Evolutionary conservation across 2,329 filamentous ascomycete species (phyloP).

Genomic region (Bisporella sp.): DNA sequence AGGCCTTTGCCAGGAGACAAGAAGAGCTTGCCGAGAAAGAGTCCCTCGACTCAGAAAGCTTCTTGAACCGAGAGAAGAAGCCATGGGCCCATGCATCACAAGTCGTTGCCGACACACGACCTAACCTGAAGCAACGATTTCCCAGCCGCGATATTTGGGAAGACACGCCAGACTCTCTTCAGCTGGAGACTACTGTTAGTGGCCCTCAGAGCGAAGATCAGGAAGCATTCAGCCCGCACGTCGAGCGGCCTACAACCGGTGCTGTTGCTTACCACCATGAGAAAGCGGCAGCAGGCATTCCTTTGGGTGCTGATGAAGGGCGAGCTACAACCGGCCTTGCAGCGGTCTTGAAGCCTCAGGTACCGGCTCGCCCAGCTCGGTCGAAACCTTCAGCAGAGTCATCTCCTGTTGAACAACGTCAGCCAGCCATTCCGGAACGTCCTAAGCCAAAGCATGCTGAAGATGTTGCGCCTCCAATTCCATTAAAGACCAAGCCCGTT

Average conservation of each 20-base stretch:
- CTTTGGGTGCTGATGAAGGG: slow-evolving; percentile 15
- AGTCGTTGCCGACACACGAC: slow-evolving; percentile 45
- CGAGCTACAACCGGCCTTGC: slow-evolving; percentile 23
- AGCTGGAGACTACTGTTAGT: slow-evolving; percentile 68
- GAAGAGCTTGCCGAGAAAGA: slow-evolving; percentile 59
- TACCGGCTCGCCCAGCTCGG: slow-evolving; percentile 48
- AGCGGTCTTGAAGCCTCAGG: slow-evolving; percentile 49
- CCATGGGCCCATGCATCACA: slow-evolving; percentile 43
- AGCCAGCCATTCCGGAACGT: slow-evolving; percentile 23
- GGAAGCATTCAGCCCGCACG: slow-evolving; percentile 32
- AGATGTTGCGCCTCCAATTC: slow-evolving; percentile 28
- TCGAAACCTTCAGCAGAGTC: slow-evolving; percentile 18
- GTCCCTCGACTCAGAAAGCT: slow-evolving; percentile 37
- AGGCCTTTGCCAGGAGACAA: slow-evolving; percentile 59
- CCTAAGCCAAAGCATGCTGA: slow-evolving; percentile 14
- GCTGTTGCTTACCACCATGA: slow-evolving; percentile 25
- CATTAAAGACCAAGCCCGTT: slow-evolving; percentile 50
- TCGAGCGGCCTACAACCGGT: slow-evolving; percentile 28
- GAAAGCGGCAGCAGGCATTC: slow-evolving; percentile 17
- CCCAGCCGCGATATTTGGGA: slow-evolving; percentile 94
- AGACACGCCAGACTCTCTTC: slow-evolving; percentile 77
- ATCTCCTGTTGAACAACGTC: slow-evolving; percentile 18
- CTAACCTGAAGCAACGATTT: slow-evolving; percentile 63
- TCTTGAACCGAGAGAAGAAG: slow-evolving; percentile 45
- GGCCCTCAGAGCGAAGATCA: slow-evolving; percentile 42